Base-by-base conservation (phyloP, 768 basidiomycete genomes). In the Tricholoma furcatifolium region DNA sequence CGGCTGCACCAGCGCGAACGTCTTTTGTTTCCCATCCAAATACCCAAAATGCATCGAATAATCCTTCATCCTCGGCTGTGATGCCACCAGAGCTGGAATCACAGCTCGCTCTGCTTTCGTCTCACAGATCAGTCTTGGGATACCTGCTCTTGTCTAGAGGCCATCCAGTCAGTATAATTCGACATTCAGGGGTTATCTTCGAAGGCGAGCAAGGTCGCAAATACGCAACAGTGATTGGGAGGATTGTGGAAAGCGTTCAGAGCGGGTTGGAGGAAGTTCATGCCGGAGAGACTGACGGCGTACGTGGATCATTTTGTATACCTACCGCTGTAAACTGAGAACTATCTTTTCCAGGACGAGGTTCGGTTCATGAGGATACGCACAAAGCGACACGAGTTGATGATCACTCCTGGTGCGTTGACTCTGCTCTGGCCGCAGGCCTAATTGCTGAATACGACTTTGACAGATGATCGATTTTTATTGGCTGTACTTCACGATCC, bases 341-440 rank as follows among this genome's bases (percentile, higher is more conserved):
- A 24, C 30, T 45, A 9, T 17, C 32, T 24, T 23, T 9, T 49
- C 3, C 59, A 95, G 92, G 93, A 95, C 65, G 87, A 91, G 21
- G 77, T 96, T 41, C 81, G 83, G 54, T 91, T 96, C 62, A 84
- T 97, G 82, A 75, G 93, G 53, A 93, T 96, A 71, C 82, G 94
- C 44, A 96, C 94, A 53, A 91, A 83, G 65, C 80, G 88, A 47
- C 94, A 97, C 67, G 94, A 96, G 64, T 75, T 97, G 52, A 90
- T 97, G 87, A 93, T 97, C 55, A 91, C 94, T 2, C 94, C 94
- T 51, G 90, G 94, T 92, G 48, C 24, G 86, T 63, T 10, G 14
- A 21, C 12, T 35, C n/a, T 35, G 12, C 15, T 14, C 18, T 43
- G 0, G 1, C 18, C 20, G 12, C 27, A 43, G 30, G 12, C 5